Conservation (phyloP, 257 asterid species). For the Penstemon barbatus region DNA sequence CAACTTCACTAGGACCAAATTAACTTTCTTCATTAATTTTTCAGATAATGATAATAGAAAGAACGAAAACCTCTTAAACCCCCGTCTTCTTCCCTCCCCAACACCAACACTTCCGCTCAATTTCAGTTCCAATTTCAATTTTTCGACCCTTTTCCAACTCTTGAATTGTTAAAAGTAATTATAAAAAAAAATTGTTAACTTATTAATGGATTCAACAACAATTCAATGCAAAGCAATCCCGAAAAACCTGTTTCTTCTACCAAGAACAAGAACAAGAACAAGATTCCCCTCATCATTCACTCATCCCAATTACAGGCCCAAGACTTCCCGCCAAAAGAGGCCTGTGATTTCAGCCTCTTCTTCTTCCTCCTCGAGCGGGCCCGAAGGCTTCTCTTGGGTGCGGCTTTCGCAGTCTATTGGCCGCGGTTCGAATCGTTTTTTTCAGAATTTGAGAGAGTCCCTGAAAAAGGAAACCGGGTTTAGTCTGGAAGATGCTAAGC, state of each 20-base stretch:
- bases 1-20: too few relatives aligned
- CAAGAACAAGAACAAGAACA: constrained; percentile 17
- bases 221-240: constrained; percentile 37
- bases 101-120: constrained; percentile 13
- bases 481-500: constrained; percentile 46
- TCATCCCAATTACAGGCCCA: constrained; percentile 32
- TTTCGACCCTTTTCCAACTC: not conserved
- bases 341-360: constrained; percentile 56
- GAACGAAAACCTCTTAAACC: constrained; percentile 33
- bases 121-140: not conserved
- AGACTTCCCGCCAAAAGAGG: constrained; percentile 51
- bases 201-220: constrained; percentile 37
- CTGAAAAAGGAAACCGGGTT: constrained; percentile 72
- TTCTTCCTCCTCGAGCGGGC: constrained; percentile 40
- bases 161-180: not conserved
- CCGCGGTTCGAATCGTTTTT: constrained; percentile 60
- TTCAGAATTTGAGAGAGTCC: constrained; percentile 64
- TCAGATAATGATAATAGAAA: constrained; percentile 22
- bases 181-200: not conserved
- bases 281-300: constrained; percentile 29
- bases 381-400: constrained; percentile 73
- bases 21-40: not conserved
- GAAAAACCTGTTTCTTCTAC: constrained; percentile 30
- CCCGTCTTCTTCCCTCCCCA: constrained; percentile 4
- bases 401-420: constrained; percentile 60